Evolutionary conservation across 805 yeast genomes (phyloP).

Genomic region (Metschnikowia cubensis): DNA sequence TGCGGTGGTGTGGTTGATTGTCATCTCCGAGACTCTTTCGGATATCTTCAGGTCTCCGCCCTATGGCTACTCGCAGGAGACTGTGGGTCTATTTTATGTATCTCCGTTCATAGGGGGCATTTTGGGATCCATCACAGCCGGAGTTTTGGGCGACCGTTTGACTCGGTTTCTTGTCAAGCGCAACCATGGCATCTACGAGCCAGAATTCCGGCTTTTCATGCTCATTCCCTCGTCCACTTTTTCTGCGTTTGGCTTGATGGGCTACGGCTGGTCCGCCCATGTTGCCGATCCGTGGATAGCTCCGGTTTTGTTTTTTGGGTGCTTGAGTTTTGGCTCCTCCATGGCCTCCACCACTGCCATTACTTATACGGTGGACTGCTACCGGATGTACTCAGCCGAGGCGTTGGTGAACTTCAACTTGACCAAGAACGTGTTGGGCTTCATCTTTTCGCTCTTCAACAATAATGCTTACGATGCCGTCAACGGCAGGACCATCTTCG

Average conservation of each 20-base stretch:
- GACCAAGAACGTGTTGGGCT: conserved; percentile 52
- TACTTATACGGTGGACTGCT: conserved; percentile 55
- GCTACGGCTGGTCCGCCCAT: conserved; percentile 58
- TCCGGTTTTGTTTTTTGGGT: conserved; percentile 53
- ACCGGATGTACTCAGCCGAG: conserved; percentile 55
- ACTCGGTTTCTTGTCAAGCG: conserved; percentile 41
- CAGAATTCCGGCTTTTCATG: conserved; percentile 57
- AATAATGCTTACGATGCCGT: conserved; percentile 38
- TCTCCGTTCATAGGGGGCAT: conserved; percentile 57
- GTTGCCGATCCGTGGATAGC: conserved; percentile 50
- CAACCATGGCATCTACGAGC: conserved; percentile 57
- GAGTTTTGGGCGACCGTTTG: conserved; percentile 46
- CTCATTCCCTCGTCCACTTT: conserved; percentile 44
- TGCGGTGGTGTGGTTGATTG: conserved; percentile 62
- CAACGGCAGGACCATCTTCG: conserved; percentile 46
- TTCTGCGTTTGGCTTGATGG: conserved; percentile 51
- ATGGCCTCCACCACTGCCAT: conserved; percentile 60
- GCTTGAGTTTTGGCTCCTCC: conserved; percentile 57
- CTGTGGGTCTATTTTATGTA: conserved; percentile 51
- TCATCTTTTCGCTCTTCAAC: conserved; percentile 54
- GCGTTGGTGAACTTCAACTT: conserved; percentile 54
- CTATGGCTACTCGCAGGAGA: conserved; percentile 42
- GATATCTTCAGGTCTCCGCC: conserved; percentile 44
- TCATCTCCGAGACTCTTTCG: conserved; percentile 54
- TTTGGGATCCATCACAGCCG: conserved; percentile 53